A percentile compares a stretch with the other conserved stretches of the same genome.
Conservation (phyloP, 192 early-diverging fungal species). For the Phycomyces nitens region DNA sequence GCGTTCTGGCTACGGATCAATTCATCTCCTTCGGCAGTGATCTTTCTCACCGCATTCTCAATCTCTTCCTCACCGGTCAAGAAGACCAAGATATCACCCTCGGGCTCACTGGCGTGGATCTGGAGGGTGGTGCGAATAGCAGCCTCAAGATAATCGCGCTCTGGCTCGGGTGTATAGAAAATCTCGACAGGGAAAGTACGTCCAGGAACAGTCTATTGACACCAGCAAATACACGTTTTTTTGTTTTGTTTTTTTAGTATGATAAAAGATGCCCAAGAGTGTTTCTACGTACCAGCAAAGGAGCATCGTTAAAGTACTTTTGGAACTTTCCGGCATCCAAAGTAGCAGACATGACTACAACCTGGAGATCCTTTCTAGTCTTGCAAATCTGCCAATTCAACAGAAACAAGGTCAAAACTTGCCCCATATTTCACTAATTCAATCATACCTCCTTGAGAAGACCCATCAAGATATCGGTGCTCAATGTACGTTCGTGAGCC, state of each 20-base stretch:
- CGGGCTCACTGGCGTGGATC: conserved; percentile 89
- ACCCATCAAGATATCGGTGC: conserved; percentile 98
- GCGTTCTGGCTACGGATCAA: conserved; percentile 54
- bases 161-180: conserved; percentile 96
- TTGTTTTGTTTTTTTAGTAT: background rate
- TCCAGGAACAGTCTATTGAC: conserved; percentile 75
- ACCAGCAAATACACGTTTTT: background rate
- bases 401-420: conserved; percentile 25
- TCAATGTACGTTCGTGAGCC: conserved; percentile 95
- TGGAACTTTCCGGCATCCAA: conserved; percentile 99
- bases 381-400: conserved; percentile 51
- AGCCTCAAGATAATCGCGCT: conserved; percentile 95
- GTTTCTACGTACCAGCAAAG: conserved; percentile 63
- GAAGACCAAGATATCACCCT: conserved; percentile 97
- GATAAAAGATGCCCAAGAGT: background rate
- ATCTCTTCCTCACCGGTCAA: conserved; percentile 99
- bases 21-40: conserved; percentile 74
- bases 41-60: conserved; percentile 88
- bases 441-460: conserved; percentile 80
- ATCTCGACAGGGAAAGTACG: conserved; percentile 98
- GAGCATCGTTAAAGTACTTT: conserved; percentile 95
- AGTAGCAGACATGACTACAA: conserved; percentile 97
- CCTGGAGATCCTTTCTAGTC: conserved; percentile 78
- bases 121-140: conserved; percentile 92
- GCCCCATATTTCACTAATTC: background rate